Base-by-base conservation (phyloP, 768 basidiomycete species). In the Suillus spraguei region DNA sequence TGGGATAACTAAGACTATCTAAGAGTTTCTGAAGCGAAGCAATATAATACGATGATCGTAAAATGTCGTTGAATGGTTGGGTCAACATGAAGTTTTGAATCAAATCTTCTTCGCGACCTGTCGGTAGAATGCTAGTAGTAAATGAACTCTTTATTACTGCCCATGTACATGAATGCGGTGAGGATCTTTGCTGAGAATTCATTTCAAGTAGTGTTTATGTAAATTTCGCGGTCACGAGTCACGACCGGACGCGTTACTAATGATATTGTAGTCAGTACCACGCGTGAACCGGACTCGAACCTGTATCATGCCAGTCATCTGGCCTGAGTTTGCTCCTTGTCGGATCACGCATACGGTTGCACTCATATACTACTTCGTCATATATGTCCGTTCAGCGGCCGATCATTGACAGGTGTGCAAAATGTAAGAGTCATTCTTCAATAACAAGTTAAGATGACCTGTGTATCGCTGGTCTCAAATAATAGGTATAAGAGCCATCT, bases 191-290 rank as follows among this genome's bases (percentile, higher is more conserved):
- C n/a, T n/a, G n/a, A 28, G 28, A 4, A 28, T 28, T 28, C 28
- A 28, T 4, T 28, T 28, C 28, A 4, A 28, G 28, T 28, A 4
- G 4, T 28, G 28, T 28, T 28, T 28, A 28, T 4, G 4, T 28
- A 28, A 28, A 28, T 28, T 28, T n/a, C n/a, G n/a, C n/a, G n/a
- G n/a, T n/a, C n/a, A n/a, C n/a, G n/a, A n/a, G n/a, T n/a, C n/a
- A n/a, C n/a, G n/a, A n/a, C n/a, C n/a, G n/a, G 46, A 28, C 50
- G 50, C 28, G 28, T 50, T 50, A 50, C 50, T 50, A 50, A 50
- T 28, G 24, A 9, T 8, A 47, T 28, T 50, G 16, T 17, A 32
- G 28, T 50, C 28, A 16, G 38, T 28, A 13, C 36, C 36, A 13
- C 36, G 53, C 53, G 35, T 20, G 53, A 54, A 54, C 22, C 53